A percentile compares a stretch with the other conserved stretches of the same genome.
Conservation (phyloP, 73 alveolate species). For the Effrenium voratum region DNA sequence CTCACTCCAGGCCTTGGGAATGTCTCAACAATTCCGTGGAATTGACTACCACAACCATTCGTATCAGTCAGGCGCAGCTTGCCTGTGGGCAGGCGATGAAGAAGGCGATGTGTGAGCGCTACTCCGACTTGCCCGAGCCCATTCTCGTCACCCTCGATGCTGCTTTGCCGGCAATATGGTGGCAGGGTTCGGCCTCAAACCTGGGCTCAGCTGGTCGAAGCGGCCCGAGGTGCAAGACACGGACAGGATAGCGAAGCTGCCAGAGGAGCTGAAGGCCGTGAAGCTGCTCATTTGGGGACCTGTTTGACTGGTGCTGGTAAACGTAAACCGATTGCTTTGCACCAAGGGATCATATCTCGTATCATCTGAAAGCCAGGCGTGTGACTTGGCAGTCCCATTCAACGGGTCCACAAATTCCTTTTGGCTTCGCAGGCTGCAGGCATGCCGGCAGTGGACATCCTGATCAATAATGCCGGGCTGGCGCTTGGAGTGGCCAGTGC, state of each 20-base stretch:
- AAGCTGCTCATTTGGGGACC: neutral
- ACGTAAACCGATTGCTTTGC: neutral
- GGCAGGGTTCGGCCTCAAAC: neutral
- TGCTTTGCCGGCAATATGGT: too few relatives aligned
- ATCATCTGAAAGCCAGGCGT: neutral
- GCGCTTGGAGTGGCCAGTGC: conserved; percentile 91
- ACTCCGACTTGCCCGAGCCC: conserved; percentile 66
- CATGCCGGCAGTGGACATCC: conserved; percentile 73
- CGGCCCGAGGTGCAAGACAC: conserved; percentile 56
- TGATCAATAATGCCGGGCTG: conserved; percentile 86
- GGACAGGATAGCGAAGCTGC: conserved; percentile 62
- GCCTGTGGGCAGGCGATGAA: conserved; percentile 34
- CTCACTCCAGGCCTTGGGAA: too few relatives aligned
- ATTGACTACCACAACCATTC: too few relatives aligned
- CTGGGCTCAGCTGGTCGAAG: neutral
- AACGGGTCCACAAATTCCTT: too few relatives aligned
- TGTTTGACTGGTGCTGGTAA: neutral
- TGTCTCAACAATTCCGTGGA: too few relatives aligned
- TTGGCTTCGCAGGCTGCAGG: conserved; percentile 63
- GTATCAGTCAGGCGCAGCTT: too few relatives aligned
- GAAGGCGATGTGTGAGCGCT: conserved; percentile 44
- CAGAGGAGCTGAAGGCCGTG: conserved; percentile 66
- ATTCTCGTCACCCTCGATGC: conserved; percentile 42
- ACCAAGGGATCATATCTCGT: neutral
- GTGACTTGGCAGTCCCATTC: too few relatives aligned